A percentile compares a stretch with the other conserved stretches of the same genome.
phyloP scores from a whole-genome alignment of 495 filamentous ascomycete species.

The Aspergillus bridgeri region DNA sequence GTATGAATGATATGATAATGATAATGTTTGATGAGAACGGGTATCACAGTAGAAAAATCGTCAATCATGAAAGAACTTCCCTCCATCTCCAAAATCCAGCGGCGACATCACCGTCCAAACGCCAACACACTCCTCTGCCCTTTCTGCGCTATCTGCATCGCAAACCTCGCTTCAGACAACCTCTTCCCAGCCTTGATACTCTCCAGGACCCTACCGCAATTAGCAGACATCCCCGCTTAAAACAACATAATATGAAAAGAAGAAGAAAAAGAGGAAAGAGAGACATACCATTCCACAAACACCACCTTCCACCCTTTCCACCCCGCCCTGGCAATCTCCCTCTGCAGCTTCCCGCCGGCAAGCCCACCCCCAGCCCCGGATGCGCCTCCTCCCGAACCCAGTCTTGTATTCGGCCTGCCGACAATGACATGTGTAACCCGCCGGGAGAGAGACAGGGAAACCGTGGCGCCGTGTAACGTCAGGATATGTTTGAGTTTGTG shows the following conservation, averaged over 20 bases:
- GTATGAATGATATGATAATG: conserved; percentile 18
- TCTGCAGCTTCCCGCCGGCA: conserved; percentile 76
- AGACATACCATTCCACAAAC: conserved; percentile 71
- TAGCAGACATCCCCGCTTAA: too few species aligned
- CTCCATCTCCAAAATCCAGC: too few species aligned
- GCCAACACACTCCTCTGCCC: conserved; percentile 61
- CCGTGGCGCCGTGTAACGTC: conserved; percentile 63
- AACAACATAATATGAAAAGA: too few species aligned
- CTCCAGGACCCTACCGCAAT: conserved; percentile 63
- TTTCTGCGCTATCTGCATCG: conserved; percentile 54
- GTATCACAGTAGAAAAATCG: conserved; percentile 15
- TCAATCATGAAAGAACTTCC: too few species aligned
- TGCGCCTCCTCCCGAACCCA: too few species aligned
- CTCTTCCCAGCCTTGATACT: conserved; percentile 73
- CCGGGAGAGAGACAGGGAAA: conserved; percentile 65
- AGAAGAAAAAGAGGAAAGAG: conserved; percentile 12
- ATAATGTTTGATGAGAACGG: conserved; percentile 26
- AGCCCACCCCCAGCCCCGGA: conserved; percentile 67
- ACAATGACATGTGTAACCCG: conserved; percentile 87
- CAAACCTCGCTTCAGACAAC: conserved; percentile 70
- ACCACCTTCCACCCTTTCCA: conserved; percentile 72
- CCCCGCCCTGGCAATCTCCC: conserved; percentile 64
- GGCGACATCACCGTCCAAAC: conserved; percentile 1
- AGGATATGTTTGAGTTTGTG: conserved; percentile 80
- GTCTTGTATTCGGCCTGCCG: conserved; percentile 51